Evolutionary conservation across 257 asterid species (phyloP).

Genomic region (Solanum bulbocastanum): DNA sequence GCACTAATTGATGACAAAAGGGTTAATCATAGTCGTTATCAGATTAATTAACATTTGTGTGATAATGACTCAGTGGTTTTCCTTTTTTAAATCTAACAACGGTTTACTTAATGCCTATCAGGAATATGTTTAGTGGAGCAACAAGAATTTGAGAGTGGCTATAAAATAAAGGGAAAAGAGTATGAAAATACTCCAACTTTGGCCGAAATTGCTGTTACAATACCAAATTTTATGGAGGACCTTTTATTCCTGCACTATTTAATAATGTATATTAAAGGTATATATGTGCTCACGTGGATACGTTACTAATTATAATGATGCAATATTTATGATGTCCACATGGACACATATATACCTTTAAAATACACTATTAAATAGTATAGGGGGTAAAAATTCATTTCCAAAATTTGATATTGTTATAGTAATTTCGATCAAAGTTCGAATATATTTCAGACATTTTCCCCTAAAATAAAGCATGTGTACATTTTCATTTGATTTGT

Average conservation of each 20-base stretch:
- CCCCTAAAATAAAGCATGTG: not conserved
- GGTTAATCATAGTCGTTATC: not conserved
- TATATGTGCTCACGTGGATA: too few species aligned
- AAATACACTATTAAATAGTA: too few species aligned
- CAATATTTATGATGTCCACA: too few species aligned
- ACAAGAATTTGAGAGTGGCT: not conserved
- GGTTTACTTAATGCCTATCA: not conserved
- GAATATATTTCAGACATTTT: accelerated
- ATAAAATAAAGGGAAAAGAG: not conserved
- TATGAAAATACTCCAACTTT: too few species aligned
- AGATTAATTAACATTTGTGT: not conserved
- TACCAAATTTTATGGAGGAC: too few species aligned
- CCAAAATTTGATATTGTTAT: too few species aligned
- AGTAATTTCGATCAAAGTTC: too few species aligned
- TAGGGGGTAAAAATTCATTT: too few species aligned
- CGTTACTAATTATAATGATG: too few species aligned
- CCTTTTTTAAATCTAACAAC: not conserved
- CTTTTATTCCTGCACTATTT: too few species aligned
- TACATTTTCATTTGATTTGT: not conserved
- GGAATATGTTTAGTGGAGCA: not conserved
- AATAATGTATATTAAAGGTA: too few species aligned
- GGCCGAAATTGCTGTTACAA: accelerated
- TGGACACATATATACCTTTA: too few species aligned
- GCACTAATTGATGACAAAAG: not conserved
- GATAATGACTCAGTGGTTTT: not conserved